phyloP scores from a whole-genome alignment of 768 basidiomycete genomes.

The Amyloporia xantha region DNA sequence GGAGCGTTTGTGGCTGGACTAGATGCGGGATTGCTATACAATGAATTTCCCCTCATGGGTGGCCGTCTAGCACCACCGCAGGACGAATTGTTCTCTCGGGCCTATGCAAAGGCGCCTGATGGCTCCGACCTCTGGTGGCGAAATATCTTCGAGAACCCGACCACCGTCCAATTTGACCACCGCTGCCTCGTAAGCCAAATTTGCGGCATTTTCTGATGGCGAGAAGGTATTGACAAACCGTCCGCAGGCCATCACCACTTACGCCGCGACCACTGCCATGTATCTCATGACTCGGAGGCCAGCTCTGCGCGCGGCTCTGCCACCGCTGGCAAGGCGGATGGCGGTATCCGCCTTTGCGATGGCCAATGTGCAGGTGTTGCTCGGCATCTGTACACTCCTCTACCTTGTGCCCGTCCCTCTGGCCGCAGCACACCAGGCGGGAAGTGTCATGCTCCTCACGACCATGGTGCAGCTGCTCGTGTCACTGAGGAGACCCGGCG shows the following conservation, averaged over 20 bases:
- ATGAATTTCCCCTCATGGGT: slow-evolving; percentile 97
- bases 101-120: slow-evolving; percentile 66
- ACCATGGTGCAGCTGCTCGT: slow-evolving; percentile 74
- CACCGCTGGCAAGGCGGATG: slow-evolving; percentile 51
- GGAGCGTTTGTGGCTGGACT: slow-evolving; percentile 98
- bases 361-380: slow-evolving; percentile 76
- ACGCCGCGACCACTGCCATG: slow-evolving; percentile 57
- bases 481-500: slow-evolving; percentile 61
- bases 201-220: not conserved
- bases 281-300: slow-evolving; percentile 53
- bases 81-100: slow-evolving; percentile 72
- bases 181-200: slow-evolving; percentile 75
- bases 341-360: slow-evolving; percentile 62
- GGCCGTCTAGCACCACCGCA: slow-evolving; percentile 75
- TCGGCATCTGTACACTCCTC: slow-evolving; percentile 76
- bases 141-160: slow-evolving; percentile 95
- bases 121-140: slow-evolving; percentile 88
- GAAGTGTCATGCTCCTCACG: slow-evolving; percentile 83
- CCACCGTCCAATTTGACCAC: slow-evolving; percentile 96
- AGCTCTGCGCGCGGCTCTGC: slow-evolving; percentile 41
- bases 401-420: slow-evolving; percentile 91
- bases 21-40: slow-evolving; percentile 95
- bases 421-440: slow-evolving; percentile 93
- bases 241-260: slow-evolving; percentile 77
- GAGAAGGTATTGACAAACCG: not conserved